These are phyloP conservation scores for Carex parvula DNA, from an alignment of 176 grass and related monocot species.

Conservation along the genomic window DNA sequence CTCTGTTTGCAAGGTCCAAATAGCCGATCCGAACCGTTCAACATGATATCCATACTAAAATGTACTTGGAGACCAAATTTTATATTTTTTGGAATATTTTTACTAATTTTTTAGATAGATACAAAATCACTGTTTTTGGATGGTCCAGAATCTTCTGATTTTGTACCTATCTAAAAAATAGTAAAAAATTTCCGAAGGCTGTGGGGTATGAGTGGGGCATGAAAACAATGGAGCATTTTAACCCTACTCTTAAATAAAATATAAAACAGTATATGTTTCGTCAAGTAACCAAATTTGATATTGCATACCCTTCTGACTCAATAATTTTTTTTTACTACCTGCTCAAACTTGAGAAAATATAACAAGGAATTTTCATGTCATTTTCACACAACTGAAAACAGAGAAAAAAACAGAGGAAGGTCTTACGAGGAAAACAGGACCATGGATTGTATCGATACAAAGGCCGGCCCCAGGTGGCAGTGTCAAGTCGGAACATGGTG, in stretches of 20 bases:
- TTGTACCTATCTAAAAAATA: too few species aligned
- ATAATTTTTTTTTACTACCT: neutral
- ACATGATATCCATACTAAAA: too few species aligned
- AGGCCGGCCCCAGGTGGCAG: slow-evolving; percentile 82
- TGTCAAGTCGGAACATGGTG: slow-evolving; percentile 78
- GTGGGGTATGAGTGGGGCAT: too few species aligned
- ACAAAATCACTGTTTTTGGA: too few species aligned
- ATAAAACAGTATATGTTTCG: neutral
- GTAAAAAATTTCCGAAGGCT: too few species aligned
- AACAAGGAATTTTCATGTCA: neutral
- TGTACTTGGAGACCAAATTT: too few species aligned
- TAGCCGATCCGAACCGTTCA: too few species aligned
- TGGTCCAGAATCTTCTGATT: too few species aligned
- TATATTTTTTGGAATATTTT: too few species aligned
- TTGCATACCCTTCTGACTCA: neutral
- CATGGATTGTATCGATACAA: slow-evolving; percentile 77
- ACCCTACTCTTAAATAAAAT: neutral
- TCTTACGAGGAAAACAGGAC: slow-evolving; percentile 72
- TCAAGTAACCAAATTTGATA: slow-evolving; percentile 4
- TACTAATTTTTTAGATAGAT: too few species aligned
- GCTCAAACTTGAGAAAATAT: neutral
- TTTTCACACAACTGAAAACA: slow-evolving; percentile 10
- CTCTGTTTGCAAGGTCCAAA: too few species aligned
- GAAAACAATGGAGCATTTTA: too few species aligned
- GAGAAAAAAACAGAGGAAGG: slow-evolving; percentile 4